These are phyloP conservation scores for Tylopilus sp. DNA, from an alignment of 768 basidiomycete species.

Conservation along the genomic window DNA sequence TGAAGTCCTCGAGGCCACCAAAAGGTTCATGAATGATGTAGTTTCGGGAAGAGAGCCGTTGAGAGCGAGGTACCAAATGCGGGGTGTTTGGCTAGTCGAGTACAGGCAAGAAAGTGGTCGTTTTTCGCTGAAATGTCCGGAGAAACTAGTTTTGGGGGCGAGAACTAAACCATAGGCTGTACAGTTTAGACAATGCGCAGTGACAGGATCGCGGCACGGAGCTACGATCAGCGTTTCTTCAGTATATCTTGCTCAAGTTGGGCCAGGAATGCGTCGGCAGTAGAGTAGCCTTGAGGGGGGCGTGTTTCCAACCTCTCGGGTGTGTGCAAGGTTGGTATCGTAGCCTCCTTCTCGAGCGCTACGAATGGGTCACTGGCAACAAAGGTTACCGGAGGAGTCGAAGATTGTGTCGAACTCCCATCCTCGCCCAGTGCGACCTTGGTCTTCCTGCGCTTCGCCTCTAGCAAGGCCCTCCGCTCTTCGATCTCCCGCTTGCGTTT, in stretches of 20 bases:
- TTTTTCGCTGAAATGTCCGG: conserved; percentile 48
- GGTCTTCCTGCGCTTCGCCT: conserved; percentile 65
- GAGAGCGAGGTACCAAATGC: conserved; percentile 28
- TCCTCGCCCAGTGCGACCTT: conserved; percentile 14
- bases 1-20: conserved; percentile 41
- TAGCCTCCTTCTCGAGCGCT: conserved; percentile 39
- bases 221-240: conserved; percentile 6
- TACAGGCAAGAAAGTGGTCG: conserved; percentile 42
- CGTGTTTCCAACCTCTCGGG: conserved; percentile 29
- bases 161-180: conserved; percentile 2
- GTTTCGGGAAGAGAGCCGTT: conserved; percentile 39
- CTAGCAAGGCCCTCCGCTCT: conserved; percentile 55
- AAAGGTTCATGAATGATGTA: conserved; percentile 47
- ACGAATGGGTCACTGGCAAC: conserved; percentile 47
- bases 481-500: conserved; percentile 75
- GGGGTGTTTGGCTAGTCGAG: conserved; percentile 39
- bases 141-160: conserved; percentile 43
- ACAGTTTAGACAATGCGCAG: conserved; percentile 1
- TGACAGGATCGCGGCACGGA: not conserved
- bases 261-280: conserved; percentile 64
- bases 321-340: conserved; percentile 10
- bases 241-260: conserved; percentile 62
- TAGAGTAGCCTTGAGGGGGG: conserved; percentile 11
- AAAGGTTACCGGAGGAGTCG: conserved; percentile 1
- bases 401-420: not conserved